Conservation (phyloP, 2,329 filamentous ascomycete genomes). For the Amphichorda felina region DNA sequence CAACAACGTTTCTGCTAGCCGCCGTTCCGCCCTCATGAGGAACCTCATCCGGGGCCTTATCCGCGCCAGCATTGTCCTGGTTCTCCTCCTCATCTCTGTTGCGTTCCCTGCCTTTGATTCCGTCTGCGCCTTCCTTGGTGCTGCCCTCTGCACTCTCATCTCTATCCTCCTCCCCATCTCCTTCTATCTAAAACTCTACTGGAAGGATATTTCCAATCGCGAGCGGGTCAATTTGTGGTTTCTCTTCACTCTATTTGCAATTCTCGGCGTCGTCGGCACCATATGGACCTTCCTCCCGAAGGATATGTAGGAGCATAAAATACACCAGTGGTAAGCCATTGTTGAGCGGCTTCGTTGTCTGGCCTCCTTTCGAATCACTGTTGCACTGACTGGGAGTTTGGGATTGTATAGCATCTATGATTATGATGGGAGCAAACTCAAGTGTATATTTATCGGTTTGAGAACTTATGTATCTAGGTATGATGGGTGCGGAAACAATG, state of each 20-base stretch:
- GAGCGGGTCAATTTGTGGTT: slow-evolving; percentile 59
- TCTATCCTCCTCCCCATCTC: slow-evolving; percentile 81
- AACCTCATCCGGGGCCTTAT: slow-evolving; percentile 42
- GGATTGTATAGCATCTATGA: no score
- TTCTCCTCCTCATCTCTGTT: slow-evolving; percentile 64
- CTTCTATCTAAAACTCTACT: slow-evolving; percentile 87
- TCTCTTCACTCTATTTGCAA: slow-evolving; percentile 56
- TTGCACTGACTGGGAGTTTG: no score
- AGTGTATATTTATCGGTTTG: no score
- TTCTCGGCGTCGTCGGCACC: slow-evolving; percentile 67
- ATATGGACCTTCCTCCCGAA: slow-evolving; percentile 82
- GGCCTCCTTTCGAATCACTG: no score
- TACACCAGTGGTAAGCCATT: no score
- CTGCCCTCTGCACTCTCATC: slow-evolving; percentile 83
- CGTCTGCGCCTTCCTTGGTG: slow-evolving; percentile 86
- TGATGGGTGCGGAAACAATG: no score
- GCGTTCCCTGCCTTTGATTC: slow-evolving; percentile 68
- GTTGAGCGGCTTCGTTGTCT: no score
- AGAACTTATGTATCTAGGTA: no score
- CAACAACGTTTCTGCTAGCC: slow-evolving; percentile 26
- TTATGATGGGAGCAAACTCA: no score
- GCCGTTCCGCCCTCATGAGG: slow-evolving; percentile 26
- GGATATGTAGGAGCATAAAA: slow-evolving; percentile 50
- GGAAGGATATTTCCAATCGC: slow-evolving; percentile 48
- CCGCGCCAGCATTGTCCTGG: slow-evolving; percentile 52